phyloP scores from a whole-genome alignment of 345 rosid genomes.

The Nasturtium officinale region DNA sequence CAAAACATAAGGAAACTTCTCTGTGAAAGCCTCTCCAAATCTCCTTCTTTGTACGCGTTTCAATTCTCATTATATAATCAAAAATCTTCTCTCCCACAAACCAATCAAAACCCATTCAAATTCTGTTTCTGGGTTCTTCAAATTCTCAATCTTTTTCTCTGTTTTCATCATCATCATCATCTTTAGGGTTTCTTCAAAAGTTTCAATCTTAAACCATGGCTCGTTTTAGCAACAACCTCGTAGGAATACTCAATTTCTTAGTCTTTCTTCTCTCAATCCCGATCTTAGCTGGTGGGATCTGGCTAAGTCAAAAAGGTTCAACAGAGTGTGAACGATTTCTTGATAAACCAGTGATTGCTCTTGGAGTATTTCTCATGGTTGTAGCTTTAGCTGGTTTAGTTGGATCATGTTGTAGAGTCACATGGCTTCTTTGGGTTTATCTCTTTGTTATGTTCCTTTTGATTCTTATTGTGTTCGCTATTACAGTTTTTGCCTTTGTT shows the following conservation, averaged over 20 bases:
- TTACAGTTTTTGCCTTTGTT: conserved; percentile 82
- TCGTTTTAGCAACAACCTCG: conserved; percentile 76
- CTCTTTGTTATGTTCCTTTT: conserved; percentile 82
- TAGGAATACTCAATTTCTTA: conserved; percentile 74
- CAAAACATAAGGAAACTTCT: conserved; percentile 27
- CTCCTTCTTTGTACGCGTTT: conserved; percentile 36
- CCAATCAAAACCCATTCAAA: neutral
- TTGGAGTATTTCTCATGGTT: conserved; percentile 80
- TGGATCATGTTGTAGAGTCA: conserved; percentile 86
- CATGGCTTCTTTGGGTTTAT: conserved; percentile 89
- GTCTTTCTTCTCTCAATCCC: conserved; percentile 82
- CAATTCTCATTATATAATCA: conserved; percentile 20
- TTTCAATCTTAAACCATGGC: conserved; percentile 33
- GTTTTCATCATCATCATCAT: neutral
- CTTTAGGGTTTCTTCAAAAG: neutral
- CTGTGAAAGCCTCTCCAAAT: conserved; percentile 8
- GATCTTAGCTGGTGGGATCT: conserved; percentile 77
- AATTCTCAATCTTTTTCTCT: conserved; percentile 21
- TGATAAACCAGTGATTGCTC: conserved; percentile 69
- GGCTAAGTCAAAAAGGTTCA: conserved; percentile 69
- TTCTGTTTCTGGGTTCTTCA: conserved; percentile 5
- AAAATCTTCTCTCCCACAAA: neutral
- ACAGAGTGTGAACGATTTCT: conserved; percentile 85
- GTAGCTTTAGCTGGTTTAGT: conserved; percentile 82
- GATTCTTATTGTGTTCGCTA: conserved; percentile 62